Base-by-base conservation (phyloP, 352 stramenopile species). In the Pythium pyrilobum region DNA sequence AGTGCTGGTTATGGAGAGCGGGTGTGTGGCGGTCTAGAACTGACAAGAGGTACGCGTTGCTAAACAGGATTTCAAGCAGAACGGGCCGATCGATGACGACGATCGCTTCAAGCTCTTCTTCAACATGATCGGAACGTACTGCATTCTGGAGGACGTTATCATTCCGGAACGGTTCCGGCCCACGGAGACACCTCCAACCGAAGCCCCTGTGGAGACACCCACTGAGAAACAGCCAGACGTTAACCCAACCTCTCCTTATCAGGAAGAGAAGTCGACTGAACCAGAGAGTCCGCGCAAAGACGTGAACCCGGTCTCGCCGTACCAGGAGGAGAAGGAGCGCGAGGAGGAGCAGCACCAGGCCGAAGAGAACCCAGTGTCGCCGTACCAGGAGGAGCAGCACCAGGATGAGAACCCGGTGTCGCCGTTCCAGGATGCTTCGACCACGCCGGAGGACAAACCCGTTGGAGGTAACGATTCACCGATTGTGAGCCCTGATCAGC, bases 71-170 rank as follows among this genome's bases (percentile, higher is more conserved):
- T 11, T 9, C 11, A 25, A 9, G 3, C 9, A 4, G 4, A 48
- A 48, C 21, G 38, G 38, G 6, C 12, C 20, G 25, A 12, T 48
- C 28, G 40, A 25, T 13, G 39, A 34, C 2, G 45, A 56, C 39
- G 49, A 56, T 4, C 49, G 33, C 8, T 56, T 33, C 38, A 8
- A 20, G 3, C 5, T 40, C 20, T 56, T 48, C 38, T 56, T 48
- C 33, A 20, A 15, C 38, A 46, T 56, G 37, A 48, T 56, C 27
- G 29, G 48, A 16, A 37, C 39, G 36, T 48, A 40, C 28, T 56
- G 49, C 16, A 40, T 40, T 11, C 4, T 40, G 7, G 49, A 56
- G 12, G 37, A 56, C 16, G 32, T 34, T 31, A 32, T 20, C 24
- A 56, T 56, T n/a, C 49, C 49, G 12, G 25, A 38, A 5, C 4